phyloP scores from a whole-genome alignment of 495 filamentous ascomycete species.

The Penicillium longicatenatum region DNA sequence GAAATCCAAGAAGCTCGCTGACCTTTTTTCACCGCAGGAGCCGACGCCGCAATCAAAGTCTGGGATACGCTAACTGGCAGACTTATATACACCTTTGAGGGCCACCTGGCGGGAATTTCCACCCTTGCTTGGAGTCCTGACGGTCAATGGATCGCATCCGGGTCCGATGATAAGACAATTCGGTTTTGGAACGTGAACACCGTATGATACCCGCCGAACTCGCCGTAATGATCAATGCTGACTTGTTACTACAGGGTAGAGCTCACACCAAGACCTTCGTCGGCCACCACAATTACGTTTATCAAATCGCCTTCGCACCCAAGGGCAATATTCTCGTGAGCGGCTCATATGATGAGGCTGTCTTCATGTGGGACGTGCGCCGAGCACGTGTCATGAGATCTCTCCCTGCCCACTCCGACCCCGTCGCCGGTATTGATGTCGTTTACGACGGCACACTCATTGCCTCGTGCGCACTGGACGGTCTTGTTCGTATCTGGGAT shows the following conservation, averaged over 20 bases:
- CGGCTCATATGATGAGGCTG: constrained; percentile 95
- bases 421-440: constrained; percentile 90
- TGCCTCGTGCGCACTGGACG: constrained; percentile 85
- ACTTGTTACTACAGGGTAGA: constrained; percentile 48
- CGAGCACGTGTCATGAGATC: constrained; percentile 82
- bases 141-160: constrained; percentile 80
- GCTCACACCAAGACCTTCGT: constrained; percentile 64
- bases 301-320: constrained; percentile 87
- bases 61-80: constrained; percentile 81
- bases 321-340: constrained; percentile 96
- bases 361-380: constrained; percentile 94
- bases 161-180: constrained; percentile 95
- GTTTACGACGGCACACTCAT: constrained; percentile 90
- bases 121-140: constrained; percentile 91
- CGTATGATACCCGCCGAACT: constrained; percentile 39
- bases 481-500: constrained; percentile 92
- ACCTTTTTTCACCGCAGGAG: constrained; percentile 49
- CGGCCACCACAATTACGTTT: constrained; percentile 96
- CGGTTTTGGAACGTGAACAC: constrained; percentile 86
- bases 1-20: background rate
- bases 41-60: constrained; percentile 85
- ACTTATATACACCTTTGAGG: constrained; percentile 84
- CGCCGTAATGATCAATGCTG: constrained; percentile 14
- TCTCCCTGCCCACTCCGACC: constrained; percentile 92
- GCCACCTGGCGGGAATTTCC: constrained; percentile 88